Percentiles rank a stretch among this genome's conserved stretches.
Conservation (phyloP, 2,329 filamentous ascomycete species). For the Periconia macrospinosa region DNA sequence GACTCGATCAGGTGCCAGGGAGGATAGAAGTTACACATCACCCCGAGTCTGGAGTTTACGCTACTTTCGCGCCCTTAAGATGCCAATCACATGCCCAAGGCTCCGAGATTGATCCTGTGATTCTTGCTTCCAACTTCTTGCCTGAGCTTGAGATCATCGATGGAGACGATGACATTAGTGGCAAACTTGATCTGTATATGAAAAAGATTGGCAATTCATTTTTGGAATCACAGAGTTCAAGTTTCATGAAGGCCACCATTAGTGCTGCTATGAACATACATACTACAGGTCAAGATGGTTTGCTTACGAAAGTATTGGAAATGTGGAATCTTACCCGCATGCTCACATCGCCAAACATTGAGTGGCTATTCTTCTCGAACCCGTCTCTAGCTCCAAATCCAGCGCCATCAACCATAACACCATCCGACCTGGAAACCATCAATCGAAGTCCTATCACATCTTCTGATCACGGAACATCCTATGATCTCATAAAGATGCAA, state of each 20-base stretch:
- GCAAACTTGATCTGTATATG: slow-evolving; percentile 58
- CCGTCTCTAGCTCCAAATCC: slow-evolving; percentile 39
- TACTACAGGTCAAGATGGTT: slow-evolving; percentile 43
- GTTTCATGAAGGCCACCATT: slow-evolving; percentile 56
- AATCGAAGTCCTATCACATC: slow-evolving; percentile 31
- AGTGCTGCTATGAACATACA: slow-evolving; percentile 34
- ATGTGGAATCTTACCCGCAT: slow-evolving; percentile 61
- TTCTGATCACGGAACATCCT: slow-evolving; percentile 45
- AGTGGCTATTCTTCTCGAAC: slow-evolving; percentile 55
- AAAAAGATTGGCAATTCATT: slow-evolving; percentile 52
- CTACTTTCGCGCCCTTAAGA: slow-evolving; percentile 51
- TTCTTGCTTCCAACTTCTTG: slow-evolving; percentile 28
- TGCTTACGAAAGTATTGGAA: slow-evolving; percentile 56
- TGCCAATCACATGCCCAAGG: slow-evolving; percentile 34
- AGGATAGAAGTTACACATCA: slow-evolving; percentile 58
- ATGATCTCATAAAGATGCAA: slow-evolving; percentile 56
- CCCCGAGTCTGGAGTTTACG: slow-evolving; percentile 49
- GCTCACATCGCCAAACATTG: slow-evolving; percentile 52
- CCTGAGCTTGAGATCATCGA: slow-evolving; percentile 53
- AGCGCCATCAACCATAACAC: slow-evolving; percentile 32
- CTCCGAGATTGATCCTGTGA: slow-evolving; percentile 40
- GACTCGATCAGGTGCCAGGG: slow-evolving; percentile 52
- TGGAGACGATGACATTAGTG: slow-evolving; percentile 54
- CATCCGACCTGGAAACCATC: slow-evolving; percentile 32
- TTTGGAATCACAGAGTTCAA: slow-evolving; percentile 53